These are phyloP conservation scores for Inga laurina DNA, from an alignment of 306 rosid genomes.

Conservation along the genomic window DNA sequence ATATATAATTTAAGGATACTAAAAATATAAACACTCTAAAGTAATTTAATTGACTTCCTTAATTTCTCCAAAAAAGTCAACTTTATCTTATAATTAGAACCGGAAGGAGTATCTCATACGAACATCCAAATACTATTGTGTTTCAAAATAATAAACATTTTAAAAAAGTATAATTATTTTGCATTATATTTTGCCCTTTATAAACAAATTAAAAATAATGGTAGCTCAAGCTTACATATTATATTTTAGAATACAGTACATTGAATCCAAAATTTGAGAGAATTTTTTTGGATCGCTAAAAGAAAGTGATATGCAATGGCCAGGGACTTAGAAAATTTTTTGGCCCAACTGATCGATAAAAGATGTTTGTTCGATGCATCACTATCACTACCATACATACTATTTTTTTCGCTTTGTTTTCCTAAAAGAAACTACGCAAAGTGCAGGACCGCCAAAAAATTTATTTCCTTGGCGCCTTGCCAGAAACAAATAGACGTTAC, in stretches of 20 bases:
- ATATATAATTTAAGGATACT: no score
- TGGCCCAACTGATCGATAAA: background rate
- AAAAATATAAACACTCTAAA: no score
- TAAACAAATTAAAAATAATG: background rate
- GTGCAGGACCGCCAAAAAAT: background rate
- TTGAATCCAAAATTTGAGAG: background rate
- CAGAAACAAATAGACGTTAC: background rate
- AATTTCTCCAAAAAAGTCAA: no score
- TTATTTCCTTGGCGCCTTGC: background rate
- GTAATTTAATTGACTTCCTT: no score
- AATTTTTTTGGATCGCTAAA: background rate
- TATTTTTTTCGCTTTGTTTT: background rate
- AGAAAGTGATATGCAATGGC: background rate
- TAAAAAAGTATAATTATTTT: background rate
- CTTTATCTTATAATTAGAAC: no score
- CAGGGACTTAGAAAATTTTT: background rate
- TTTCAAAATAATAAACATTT: background rate
- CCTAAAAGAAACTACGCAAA: background rate
- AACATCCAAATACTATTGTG: background rate
- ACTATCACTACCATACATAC: background rate
- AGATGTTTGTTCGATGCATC: background rate
- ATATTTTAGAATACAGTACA: background rate
- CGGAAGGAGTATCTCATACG: background rate
- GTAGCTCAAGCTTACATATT: background rate
- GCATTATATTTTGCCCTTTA: background rate